These are phyloP conservation scores for Rhodotorula toruloides DNA, from an alignment of 768 basidiomycete species.

Conservation along the genomic window DNA sequence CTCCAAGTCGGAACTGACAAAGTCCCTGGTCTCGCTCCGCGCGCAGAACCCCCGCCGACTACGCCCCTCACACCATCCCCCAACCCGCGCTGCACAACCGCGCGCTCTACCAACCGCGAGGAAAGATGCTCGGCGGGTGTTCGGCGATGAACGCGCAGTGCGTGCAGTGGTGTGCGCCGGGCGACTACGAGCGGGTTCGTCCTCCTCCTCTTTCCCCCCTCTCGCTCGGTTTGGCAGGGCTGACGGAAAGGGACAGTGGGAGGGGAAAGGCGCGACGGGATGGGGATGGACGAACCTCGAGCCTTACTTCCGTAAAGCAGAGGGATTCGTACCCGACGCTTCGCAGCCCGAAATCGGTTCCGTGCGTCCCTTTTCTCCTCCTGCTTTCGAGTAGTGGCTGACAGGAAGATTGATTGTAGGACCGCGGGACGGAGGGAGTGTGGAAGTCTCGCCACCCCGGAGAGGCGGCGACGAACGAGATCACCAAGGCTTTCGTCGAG, in stretches of 20 bases:
- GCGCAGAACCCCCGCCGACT: slow-evolving; percentile 29
- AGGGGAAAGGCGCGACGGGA: slow-evolving; percentile 24
- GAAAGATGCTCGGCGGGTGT: slow-evolving; percentile 40
- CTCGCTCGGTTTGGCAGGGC: background rate
- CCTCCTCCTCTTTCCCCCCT: background rate
- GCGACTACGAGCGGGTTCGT: slow-evolving; percentile 34
- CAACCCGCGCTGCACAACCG: slow-evolving; percentile 17
- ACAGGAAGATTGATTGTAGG: background rate
- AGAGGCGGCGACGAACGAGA: slow-evolving; percentile 15
- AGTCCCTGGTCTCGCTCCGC: no score
- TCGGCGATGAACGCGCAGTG: slow-evolving; percentile 34
- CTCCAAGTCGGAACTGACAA: no score
- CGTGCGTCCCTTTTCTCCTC: slow-evolving; percentile 3
- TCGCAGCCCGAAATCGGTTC: slow-evolving; percentile 18
- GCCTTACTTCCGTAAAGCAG: slow-evolving; percentile 38
- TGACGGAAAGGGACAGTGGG: slow-evolving; percentile 10
- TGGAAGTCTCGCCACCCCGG: slow-evolving; percentile 27
- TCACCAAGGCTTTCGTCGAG: slow-evolving; percentile 17
- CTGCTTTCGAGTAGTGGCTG: no score
- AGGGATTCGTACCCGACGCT: slow-evolving; percentile 28
- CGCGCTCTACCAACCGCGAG: slow-evolving; percentile 30
- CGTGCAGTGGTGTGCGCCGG: slow-evolving; percentile 35
- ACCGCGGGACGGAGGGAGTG: slow-evolving; percentile 26
- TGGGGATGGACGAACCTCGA: slow-evolving; percentile 28
- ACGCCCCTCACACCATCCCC: slow-evolving; percentile 20